Conservation (phyloP, 2,329 filamentous ascomycete genomes). For the Herpotrichia juniperi region DNA sequence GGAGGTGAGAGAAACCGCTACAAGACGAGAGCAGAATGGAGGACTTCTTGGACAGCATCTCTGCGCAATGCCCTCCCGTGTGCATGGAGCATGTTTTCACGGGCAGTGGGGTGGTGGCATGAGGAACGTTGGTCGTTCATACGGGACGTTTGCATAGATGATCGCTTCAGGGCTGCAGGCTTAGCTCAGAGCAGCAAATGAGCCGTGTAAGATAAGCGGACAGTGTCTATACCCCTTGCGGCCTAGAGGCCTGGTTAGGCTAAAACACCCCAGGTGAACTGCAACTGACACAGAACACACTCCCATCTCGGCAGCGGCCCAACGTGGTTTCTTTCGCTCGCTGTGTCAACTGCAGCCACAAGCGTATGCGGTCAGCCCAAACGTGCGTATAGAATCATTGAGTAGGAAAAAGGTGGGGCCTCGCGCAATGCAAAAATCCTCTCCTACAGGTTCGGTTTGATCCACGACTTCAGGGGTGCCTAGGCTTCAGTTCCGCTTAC, state of each 20-base stretch:
- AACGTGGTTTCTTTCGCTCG: constrained; percentile 6
- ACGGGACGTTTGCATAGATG: constrained; percentile 2
- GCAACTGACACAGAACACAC: not conserved
- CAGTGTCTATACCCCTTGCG: not conserved
- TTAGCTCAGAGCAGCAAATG: not conserved
- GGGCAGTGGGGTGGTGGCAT: constrained; percentile 6
- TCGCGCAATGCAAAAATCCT: constrained; percentile 16
- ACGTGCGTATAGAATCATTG: not conserved
- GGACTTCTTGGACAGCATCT: constrained; percentile 48
- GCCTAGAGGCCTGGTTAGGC: not conserved
- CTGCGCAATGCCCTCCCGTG: constrained; percentile 24
- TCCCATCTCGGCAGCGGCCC: not conserved
- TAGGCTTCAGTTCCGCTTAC: constrained; percentile 20
- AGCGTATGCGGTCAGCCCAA: not conserved
- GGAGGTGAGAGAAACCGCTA: constrained; percentile 25
- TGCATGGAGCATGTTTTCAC: constrained; percentile 29
- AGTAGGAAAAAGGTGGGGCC: constrained; percentile 9
- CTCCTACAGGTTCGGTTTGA: constrained; percentile 25
- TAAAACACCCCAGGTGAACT: not conserved
- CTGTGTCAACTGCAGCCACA: constrained; percentile 16
- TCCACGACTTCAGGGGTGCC: constrained; percentile 22
- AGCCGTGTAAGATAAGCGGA: not conserved
- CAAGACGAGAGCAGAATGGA: constrained; percentile 36
- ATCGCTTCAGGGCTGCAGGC: not conserved
- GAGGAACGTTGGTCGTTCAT: not conserved